phyloP scores from a whole-genome alignment of 148 eudicot species.

The Fagopyrum tataricum region DNA sequence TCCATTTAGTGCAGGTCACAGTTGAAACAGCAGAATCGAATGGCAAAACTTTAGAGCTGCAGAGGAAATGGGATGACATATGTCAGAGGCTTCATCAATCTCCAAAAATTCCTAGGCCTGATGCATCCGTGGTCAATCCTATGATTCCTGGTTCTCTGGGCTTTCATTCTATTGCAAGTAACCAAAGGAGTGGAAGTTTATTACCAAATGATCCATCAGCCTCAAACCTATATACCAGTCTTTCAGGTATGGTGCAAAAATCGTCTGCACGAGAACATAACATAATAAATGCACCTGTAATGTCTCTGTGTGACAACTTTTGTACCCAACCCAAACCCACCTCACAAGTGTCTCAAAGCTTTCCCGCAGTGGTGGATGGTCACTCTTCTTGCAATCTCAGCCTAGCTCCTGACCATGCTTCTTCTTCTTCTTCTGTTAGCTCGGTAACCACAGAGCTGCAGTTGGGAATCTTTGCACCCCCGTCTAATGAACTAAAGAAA shows the following conservation, averaged over 20 bases:
- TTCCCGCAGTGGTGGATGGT: slow-evolving; percentile 16
- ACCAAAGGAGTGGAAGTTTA: slow-evolving; percentile 28
- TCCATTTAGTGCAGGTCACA: slow-evolving; percentile 71
- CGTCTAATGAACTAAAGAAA: slow-evolving; percentile 20
- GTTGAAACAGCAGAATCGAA: slow-evolving; percentile 33
- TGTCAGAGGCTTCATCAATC: slow-evolving; percentile 51
- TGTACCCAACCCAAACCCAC: slow-evolving; percentile 17
- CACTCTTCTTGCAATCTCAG: slow-evolving; percentile 14
- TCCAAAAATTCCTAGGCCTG: slow-evolving; percentile 21
- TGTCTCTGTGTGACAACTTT: slow-evolving; percentile 18
- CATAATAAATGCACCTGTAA: slow-evolving; percentile 12
- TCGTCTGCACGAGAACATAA: slow-evolving; percentile 13
- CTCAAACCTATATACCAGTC: slow-evolving; percentile 29
- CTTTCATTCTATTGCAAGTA: slow-evolving; percentile 24
- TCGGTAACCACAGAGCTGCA: slow-evolving; percentile 74
- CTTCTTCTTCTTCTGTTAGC: slow-evolving; percentile 23
- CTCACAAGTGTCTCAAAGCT: slow-evolving; percentile 18
- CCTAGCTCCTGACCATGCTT: slow-evolving; percentile 21
- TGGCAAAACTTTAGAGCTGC: slow-evolving; percentile 36
- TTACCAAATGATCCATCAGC: slow-evolving; percentile 27
- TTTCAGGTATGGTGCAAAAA: slow-evolving; percentile 20
- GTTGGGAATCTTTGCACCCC: slow-evolving; percentile 41
- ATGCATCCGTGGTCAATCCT: slow-evolving; percentile 23
- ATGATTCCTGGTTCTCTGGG: slow-evolving; percentile 22
- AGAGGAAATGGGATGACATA: slow-evolving; percentile 76